These are phyloP conservation scores for Stachybotrys chartarum DNA, from an alignment of 2,329 filamentous ascomycete genomes.

Conservation along the genomic window DNA sequence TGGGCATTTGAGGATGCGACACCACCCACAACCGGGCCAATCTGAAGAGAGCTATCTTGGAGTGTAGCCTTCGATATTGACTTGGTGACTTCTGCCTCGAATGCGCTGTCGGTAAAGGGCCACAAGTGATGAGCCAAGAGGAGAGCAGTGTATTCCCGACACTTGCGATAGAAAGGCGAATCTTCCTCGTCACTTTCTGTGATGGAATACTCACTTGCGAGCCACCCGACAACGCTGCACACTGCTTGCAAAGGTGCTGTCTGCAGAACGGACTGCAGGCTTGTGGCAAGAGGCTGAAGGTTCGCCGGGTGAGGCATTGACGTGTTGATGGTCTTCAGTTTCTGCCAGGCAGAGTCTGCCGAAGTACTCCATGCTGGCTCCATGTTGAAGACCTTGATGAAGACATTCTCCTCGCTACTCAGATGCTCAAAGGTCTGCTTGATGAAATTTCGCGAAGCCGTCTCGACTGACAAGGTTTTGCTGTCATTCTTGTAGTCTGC, in stretches of 20 bases:
- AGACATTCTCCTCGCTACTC: constrained; percentile 46
- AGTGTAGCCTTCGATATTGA: constrained; percentile 43
- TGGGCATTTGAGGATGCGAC: constrained; percentile 50
- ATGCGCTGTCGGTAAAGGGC: constrained; percentile 46
- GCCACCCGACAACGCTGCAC: constrained; percentile 50
- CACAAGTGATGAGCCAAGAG: constrained; percentile 51
- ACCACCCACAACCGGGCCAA: constrained; percentile 40
- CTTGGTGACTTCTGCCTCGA: constrained; percentile 49
- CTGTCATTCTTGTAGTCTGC: constrained; percentile 46
- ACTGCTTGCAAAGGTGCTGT: constrained; percentile 38
- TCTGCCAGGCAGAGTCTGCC: constrained; percentile 41
- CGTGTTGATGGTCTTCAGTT: constrained; percentile 41
- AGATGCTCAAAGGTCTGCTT: constrained; percentile 54
- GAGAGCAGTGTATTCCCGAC: constrained; percentile 48
- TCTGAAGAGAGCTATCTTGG: constrained; percentile 40
- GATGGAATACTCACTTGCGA: constrained; percentile 50
- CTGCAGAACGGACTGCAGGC: constrained; percentile 42
- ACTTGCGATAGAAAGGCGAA: constrained; percentile 43
- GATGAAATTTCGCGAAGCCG: constrained; percentile 49
- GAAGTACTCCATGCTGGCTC: constrained; percentile 46
- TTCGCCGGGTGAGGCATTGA: constrained; percentile 47
- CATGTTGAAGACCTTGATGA: constrained; percentile 47
- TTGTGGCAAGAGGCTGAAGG: constrained; percentile 41
- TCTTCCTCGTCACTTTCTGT: constrained; percentile 52
- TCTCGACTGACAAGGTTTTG: constrained; percentile 43